phyloP scores from a whole-genome alignment of 306 rosid genomes.

The Pyrus communis region DNA sequence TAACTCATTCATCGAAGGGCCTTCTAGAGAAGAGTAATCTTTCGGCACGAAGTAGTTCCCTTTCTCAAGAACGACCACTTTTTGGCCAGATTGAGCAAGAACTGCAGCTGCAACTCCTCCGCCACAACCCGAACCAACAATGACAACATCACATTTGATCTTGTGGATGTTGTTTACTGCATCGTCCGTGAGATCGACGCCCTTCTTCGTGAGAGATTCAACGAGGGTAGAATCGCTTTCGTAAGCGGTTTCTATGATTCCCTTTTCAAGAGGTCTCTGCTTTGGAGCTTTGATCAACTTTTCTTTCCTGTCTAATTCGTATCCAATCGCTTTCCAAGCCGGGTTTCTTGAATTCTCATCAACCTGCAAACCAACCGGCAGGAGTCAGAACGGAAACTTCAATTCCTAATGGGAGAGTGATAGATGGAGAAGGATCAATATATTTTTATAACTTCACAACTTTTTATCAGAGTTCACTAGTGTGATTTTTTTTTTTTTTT shows the following conservation, averaged over 20 bases:
- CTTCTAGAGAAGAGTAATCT: conserved; percentile 84
- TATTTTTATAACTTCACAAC: not conserved
- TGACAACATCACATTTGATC: conserved; percentile 80
- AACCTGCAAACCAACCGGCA: conserved; percentile 28
- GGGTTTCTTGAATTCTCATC: conserved; percentile 50
- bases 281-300: conserved; percentile 20
- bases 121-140: conserved; percentile 88
- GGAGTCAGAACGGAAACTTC: not conserved
- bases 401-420: not conserved
- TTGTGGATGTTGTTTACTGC: conserved; percentile 28
- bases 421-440: not conserved
- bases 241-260: conserved; percentile 50
- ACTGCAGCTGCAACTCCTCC: conserved; percentile 98
- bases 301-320: conserved; percentile 43
- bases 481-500: too few relatives aligned
- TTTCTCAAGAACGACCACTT: conserved; percentile 75
- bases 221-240: conserved; percentile 46
- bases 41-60: conserved; percentile 71
- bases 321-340: conserved; percentile 69
- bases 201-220: conserved; percentile 50
- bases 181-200: conserved; percentile 57
- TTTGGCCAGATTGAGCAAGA: conserved; percentile 71
- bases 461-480: not conserved
- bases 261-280: conserved; percentile 72
- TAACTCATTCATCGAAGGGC: conserved; percentile 63